A percentile compares a stretch with the other conserved stretches of the same genome.
Conservation (phyloP, 495 filamentous ascomycete species). For the Achaetomiella virescens region DNA sequence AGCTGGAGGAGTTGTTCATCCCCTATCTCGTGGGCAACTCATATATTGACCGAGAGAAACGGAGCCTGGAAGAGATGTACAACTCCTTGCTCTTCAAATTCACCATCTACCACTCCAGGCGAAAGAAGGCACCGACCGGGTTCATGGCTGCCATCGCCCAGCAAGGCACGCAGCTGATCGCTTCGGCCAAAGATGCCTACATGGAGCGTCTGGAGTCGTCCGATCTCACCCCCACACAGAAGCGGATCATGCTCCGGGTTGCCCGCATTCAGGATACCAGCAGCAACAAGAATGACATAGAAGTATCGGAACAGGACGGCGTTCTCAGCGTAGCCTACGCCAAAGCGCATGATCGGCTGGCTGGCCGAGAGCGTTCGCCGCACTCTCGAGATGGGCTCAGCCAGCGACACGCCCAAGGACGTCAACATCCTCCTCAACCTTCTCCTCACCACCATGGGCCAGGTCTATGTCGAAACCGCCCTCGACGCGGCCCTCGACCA, state of each 20-base stretch:
- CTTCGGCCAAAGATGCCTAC: constrained; percentile 77
- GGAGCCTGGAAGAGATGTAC: constrained; percentile 85
- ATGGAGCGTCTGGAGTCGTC: constrained; percentile 78
- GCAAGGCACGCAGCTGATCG: constrained; percentile 72
- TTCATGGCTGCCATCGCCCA: constrained; percentile 89
- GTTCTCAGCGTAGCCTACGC: constrained; percentile 72
- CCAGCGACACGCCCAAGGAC: constrained; percentile 88
- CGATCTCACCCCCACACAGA: constrained; percentile 75
- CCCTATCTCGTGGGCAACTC: constrained; percentile 91
- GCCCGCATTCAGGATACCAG: constrained; percentile 59
- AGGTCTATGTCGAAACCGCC: constrained; percentile 89
- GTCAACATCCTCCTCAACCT: constrained; percentile 80
- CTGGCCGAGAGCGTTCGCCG: constrained; percentile 93
- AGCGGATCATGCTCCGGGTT: constrained; percentile 76
- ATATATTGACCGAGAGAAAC: constrained; percentile 91
- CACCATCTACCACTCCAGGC: constrained; percentile 79
- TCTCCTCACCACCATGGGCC: constrained; percentile 81
- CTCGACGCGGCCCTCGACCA: constrained; percentile 78
- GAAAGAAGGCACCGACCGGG: constrained; percentile 75
- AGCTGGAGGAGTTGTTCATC: constrained; percentile 92
- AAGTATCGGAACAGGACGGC: constrained; percentile 84
- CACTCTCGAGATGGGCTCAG: constrained; percentile 78
- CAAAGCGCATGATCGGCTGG: constrained; percentile 97
- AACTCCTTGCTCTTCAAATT: constrained; percentile 93
- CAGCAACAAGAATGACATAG: constrained; percentile 65